These are phyloP conservation scores for Botrytis fragariae DNA, from an alignment of 2,329 filamentous ascomycete species.

Conservation along the genomic window DNA sequence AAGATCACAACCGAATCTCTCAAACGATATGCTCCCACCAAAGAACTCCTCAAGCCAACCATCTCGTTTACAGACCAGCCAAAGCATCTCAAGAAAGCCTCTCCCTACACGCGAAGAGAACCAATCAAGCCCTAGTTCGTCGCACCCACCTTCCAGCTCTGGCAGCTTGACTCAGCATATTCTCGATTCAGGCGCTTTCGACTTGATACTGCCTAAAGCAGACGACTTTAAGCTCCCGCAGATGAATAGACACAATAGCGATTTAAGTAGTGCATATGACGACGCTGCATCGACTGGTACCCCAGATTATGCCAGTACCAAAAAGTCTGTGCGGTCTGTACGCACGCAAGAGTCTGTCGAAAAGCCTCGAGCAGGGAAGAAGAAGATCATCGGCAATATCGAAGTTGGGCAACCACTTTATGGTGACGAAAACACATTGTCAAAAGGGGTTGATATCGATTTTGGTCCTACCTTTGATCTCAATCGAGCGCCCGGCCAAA, in stretches of 20 bases:
- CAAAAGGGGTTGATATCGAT: conserved; percentile 61
- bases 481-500: conserved; percentile 28
- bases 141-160: conserved; percentile 41
- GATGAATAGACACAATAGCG: conserved; percentile 39
- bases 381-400: conserved; percentile 67
- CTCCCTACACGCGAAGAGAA: conserved; percentile 44
- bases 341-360: conserved; percentile 52
- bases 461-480: conserved; percentile 78
- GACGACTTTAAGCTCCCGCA: conserved; percentile 21
- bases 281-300: conserved; percentile 62
- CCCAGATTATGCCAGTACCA: conserved; percentile 73
- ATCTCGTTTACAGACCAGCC: conserved; percentile 41
- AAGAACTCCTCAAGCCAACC: not conserved
- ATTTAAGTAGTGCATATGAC: conserved; percentile 52
- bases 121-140: conserved; percentile 42
- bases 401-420: conserved; percentile 22
- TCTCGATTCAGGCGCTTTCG: conserved; percentile 51
- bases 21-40: conserved; percentile 18
- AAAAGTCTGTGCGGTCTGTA: conserved; percentile 31
- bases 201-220: conserved; percentile 35
- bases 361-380: conserved; percentile 71
- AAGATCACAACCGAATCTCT: conserved; percentile 25
- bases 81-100: conserved; percentile 51
- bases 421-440: conserved; percentile 43
- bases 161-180: conserved; percentile 43